Conservation (phyloP, 1,284 basidiomycete genomes). For the Wallemia hederae region DNA sequence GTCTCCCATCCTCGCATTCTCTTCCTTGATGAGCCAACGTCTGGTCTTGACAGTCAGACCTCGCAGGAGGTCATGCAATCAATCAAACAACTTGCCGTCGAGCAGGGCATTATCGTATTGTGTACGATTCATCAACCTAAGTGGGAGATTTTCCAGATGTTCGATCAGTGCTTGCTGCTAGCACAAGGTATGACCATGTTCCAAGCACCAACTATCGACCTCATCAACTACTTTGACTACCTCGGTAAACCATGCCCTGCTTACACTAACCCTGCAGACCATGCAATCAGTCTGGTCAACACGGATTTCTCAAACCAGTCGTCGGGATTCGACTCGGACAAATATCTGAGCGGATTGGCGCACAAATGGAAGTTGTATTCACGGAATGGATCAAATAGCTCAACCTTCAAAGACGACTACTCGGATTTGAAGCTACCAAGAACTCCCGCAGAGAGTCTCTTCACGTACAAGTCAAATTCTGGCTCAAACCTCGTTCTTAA, state of each 20-base stretch:
- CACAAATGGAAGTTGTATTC: not conserved
- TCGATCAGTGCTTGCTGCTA: conserved; percentile 68
- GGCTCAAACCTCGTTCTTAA: not conserved
- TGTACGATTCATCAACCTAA: conserved; percentile 94
- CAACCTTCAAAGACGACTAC: not conserved
- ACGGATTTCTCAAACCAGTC: not conserved
- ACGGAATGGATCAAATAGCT: not conserved
- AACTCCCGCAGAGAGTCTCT: not conserved
- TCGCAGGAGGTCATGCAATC: conserved; percentile 80
- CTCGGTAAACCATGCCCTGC: conserved; percentile 61
- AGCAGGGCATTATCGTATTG: conserved; percentile 61
- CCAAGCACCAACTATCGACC: conserved; percentile 40
- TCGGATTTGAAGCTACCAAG: not conserved
- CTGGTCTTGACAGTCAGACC: conserved; percentile 77
- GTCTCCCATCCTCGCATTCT: conserved; percentile 27
- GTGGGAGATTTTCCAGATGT: conserved; percentile 80
- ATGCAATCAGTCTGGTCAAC: conserved; percentile 9
- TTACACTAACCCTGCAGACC: conserved; percentile 95
- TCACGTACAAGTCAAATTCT: not conserved
- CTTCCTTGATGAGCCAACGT: conserved; percentile 82
- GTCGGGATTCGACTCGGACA: not conserved
- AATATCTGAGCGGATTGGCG: not conserved
- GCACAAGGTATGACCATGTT: conserved; percentile 58
- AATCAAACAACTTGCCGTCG: conserved; percentile 49
- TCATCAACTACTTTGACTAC: conserved; percentile 46